Evolutionary conservation across 2,329 filamentous ascomycete species (phyloP).

Genomic region (Tolypocladium album): DNA sequence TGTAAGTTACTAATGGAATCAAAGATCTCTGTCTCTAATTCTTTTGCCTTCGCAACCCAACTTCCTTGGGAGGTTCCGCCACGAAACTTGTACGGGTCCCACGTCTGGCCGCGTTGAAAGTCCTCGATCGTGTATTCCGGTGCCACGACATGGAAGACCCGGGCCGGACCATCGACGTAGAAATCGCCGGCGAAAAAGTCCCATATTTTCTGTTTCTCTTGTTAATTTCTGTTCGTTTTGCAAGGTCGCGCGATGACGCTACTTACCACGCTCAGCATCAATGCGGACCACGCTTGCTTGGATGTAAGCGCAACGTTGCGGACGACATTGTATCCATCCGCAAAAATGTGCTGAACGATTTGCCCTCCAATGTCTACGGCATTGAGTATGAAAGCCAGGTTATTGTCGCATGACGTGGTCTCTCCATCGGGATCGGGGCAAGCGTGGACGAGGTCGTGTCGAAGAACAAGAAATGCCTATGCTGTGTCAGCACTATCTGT

Average conservation of each 20-base stretch:
- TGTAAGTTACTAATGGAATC: constrained; percentile 5
- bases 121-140: constrained; percentile 14
- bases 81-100: constrained; percentile 4
- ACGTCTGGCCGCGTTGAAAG: constrained; percentile 1
- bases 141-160: constrained; percentile 13
- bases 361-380: constrained; percentile 8
- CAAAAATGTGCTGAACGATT: constrained; percentile 8
- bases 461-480: constrained; percentile 5
- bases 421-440: neutral
- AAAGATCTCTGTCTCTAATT: constrained; percentile 6
- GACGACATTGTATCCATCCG: constrained; percentile 11
- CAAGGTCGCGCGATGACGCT: neutral
- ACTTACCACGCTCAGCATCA: constrained; percentile 14
- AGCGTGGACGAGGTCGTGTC: neutral
- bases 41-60: constrained; percentile 7
- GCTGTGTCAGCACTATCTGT: neutral
- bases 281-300: constrained; percentile 10
- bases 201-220: constrained; percentile 13
- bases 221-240: neutral
- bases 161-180: constrained; percentile 7
- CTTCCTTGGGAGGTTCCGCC: neutral
- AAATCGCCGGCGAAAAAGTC: constrained; percentile 12
- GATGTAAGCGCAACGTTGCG: constrained; percentile 11
- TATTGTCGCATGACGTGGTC: neutral
- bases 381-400: constrained; percentile 1